phyloP scores from a whole-genome alignment of 2,329 filamentous ascomycete species.

The Botrytis fabae region DNA sequence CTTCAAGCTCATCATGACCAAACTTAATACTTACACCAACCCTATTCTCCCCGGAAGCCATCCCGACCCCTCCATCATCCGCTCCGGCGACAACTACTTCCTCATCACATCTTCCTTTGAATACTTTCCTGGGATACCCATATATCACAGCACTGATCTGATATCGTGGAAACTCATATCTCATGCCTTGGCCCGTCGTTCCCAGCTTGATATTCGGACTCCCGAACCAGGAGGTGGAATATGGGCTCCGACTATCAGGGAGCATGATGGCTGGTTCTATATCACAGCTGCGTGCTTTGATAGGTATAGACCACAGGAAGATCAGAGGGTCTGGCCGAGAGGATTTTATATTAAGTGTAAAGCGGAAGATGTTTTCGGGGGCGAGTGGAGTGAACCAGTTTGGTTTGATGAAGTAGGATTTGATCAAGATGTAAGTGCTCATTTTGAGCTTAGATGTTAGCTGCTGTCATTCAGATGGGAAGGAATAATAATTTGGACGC shows the following conservation, averaged over 20 bases:
- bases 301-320: slow-evolving; percentile 24
- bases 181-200: slow-evolving; percentile 42
- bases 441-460: neutral
- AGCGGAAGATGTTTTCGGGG: slow-evolving; percentile 7
- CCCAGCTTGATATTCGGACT: slow-evolving; percentile 44
- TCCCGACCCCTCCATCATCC: slow-evolving; percentile 42
- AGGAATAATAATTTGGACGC: neutral
- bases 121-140: slow-evolving; percentile 13
- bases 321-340: slow-evolving; percentile 14
- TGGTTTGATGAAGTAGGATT: slow-evolving; percentile 23
- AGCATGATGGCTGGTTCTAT: slow-evolving; percentile 48
- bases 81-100: slow-evolving; percentile 9
- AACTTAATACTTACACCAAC: slow-evolving; percentile 43
- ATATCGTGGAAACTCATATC: slow-evolving; percentile 50
- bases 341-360: slow-evolving; percentile 19
- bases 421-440: slow-evolving; percentile 21
- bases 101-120: slow-evolving; percentile 21
- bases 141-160: slow-evolving; percentile 45
- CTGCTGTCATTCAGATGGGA: neutral
- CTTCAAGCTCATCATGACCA: slow-evolving; percentile 14
- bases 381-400: slow-evolving; percentile 17
- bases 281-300: slow-evolving; percentile 46
- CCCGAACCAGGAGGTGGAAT: slow-evolving; percentile 45
- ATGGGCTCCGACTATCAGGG: slow-evolving; percentile 51
- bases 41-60: slow-evolving; percentile 48